Percentiles rank a stretch among this genome's conserved stretches.
phyloP scores from a whole-genome alignment of 495 filamentous ascomycete species.

The Aspergillus affinis region DNA sequence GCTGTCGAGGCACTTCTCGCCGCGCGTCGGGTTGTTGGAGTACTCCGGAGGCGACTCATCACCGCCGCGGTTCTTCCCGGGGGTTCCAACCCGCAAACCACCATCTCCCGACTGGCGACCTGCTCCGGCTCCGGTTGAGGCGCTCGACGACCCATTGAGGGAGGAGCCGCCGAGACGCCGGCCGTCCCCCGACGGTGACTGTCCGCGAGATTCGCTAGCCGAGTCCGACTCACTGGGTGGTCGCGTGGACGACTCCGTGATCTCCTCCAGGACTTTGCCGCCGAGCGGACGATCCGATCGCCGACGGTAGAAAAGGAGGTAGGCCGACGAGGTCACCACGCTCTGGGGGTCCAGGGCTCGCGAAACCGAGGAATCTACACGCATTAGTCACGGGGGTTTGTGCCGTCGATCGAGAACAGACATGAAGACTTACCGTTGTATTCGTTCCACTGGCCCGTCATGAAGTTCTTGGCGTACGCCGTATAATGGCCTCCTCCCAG shows the following conservation, averaged over 20 bases:
- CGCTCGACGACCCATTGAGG: constrained; percentile 83
- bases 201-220: constrained; percentile 46
- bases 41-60: constrained; percentile 27
- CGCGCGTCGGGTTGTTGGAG: constrained; percentile 22
- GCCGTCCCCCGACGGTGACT: constrained; percentile 73
- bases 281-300: constrained; percentile 74
- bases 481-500: constrained; percentile 95
- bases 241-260: constrained; percentile 55
- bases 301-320: constrained; percentile 94
- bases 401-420: background rate
- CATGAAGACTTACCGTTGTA: constrained; percentile 73
- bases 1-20: constrained; percentile 21
- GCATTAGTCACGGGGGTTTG: constrained; percentile 10
- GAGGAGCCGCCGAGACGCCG: constrained; percentile 82
- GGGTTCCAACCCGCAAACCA: constrained; percentile 50
- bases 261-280: constrained; percentile 68
- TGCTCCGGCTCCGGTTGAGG: constrained; percentile 72
- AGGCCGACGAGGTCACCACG: constrained; percentile 70
- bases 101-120: constrained; percentile 65
- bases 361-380: constrained; percentile 67
- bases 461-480: constrained; percentile 86
- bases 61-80: constrained; percentile 28
- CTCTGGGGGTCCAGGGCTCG: constrained; percentile 49
- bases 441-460: constrained; percentile 82
- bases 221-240: constrained; percentile 43